Evolutionary conservation across 129 eudicot species (phyloP).

Genomic region (Flaveria linearis): DNA sequence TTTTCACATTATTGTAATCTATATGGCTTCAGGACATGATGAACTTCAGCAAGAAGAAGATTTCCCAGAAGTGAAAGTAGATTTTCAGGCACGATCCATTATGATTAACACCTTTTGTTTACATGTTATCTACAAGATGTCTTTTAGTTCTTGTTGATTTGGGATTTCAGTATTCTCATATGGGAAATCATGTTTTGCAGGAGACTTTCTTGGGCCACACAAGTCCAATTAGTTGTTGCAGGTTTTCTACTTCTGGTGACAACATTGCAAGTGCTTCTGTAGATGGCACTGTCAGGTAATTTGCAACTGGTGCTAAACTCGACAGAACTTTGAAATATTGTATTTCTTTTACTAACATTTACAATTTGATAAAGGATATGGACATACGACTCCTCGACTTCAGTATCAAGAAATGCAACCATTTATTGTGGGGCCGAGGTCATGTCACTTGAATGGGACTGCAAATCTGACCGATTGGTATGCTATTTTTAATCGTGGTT

Average conservation of each 20-base stretch:
- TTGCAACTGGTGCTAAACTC: constrained; percentile 8
- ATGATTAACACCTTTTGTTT: background rate
- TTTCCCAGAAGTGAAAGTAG: constrained; percentile 81
- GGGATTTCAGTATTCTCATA: constrained; percentile 14
- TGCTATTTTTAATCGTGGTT: constrained; percentile 8
- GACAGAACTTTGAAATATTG: background rate
- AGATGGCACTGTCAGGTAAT: constrained; percentile 96
- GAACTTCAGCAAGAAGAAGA: constrained; percentile 69
- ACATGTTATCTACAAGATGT: background rate
- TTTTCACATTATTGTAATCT: constrained; percentile 21
- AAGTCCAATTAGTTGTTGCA: constrained; percentile 90
- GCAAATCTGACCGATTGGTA: constrained; percentile 99
- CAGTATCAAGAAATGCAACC: constrained; percentile 94
- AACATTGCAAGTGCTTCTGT: constrained; percentile 98
- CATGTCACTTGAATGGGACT: constrained; percentile 98
- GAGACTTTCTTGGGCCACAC: constrained; percentile 96
- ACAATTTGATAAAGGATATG: constrained; percentile 67
- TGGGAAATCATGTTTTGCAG: constrained; percentile 41
- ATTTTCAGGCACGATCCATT: constrained; percentile 59
- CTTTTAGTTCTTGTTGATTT: constrained; percentile 14
- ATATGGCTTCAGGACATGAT: constrained; percentile 43
- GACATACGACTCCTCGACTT: constrained; percentile 82
- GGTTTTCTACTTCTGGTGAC: constrained; percentile 93
- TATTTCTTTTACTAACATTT: background rate
- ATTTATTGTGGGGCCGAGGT: constrained; percentile 98